Percentiles rank a stretch among this genome's conserved stretches.
phyloP scores from a whole-genome alignment of 2,329 filamentous ascomycete species.

The Diplodia intermedia region DNA sequence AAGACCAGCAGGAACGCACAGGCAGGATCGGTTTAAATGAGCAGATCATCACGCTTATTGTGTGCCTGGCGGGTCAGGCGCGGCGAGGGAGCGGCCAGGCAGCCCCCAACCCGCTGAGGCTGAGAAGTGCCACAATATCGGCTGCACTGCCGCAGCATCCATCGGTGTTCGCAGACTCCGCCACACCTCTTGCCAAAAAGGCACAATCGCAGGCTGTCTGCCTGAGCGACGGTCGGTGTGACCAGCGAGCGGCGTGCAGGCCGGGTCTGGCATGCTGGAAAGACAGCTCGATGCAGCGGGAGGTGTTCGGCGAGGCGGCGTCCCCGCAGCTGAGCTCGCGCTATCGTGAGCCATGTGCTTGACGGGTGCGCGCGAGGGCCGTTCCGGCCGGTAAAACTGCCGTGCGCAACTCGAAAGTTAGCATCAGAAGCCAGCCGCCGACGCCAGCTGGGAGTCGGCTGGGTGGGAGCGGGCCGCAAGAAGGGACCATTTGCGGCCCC shows the following conservation, averaged over 20 bases:
- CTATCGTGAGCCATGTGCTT: constrained; percentile 12
- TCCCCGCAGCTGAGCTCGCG: constrained; percentile 30
- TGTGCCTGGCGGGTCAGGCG: constrained; percentile 20
- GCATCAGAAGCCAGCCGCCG: constrained; percentile 20
- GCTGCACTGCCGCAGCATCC: constrained; percentile 20
- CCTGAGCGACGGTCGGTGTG: constrained; percentile 21
- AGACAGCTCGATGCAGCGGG: not conserved
- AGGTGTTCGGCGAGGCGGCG: not conserved
- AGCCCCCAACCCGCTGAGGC: constrained; percentile 20
- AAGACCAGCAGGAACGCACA: constrained; percentile 13
- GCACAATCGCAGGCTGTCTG: constrained; percentile 4
- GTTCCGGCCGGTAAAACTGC: not conserved
- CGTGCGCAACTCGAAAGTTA: constrained; percentile 7
- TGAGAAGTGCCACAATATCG: constrained; percentile 25
- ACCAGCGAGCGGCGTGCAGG: constrained; percentile 3
- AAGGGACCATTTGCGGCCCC: not conserved
- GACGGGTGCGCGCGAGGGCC: not conserved
- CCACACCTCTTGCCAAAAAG: constrained; percentile 16
- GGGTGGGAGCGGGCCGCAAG: constrained; percentile 13
- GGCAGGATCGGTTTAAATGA: constrained; percentile 21
- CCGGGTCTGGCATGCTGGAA: constrained; percentile 11
- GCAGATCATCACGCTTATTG: not conserved
- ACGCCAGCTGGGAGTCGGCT: no score
- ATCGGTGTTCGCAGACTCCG: constrained; percentile 12
- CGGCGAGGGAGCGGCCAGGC: constrained; percentile 7